Evolutionary conservation across 805 yeast genomes (phyloP).

Genomic region (Metschnikowia santaceciliae): DNA sequence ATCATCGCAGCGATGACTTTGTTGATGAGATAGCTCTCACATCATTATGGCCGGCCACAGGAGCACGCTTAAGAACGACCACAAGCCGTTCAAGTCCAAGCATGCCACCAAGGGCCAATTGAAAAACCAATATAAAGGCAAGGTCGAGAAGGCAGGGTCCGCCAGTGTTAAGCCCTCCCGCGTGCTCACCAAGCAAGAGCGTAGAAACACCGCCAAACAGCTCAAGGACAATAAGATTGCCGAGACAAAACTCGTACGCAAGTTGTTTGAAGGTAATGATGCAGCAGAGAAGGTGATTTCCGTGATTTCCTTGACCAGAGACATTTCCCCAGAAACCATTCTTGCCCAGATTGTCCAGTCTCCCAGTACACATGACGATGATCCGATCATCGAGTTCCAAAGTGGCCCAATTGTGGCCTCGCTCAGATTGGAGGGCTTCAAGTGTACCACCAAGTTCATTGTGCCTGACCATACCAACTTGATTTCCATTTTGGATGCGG

Average conservation of each 20-base stretch:
- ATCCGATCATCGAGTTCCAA: slow-evolving; percentile 18
- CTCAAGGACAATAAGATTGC: slow-evolving; percentile 66
- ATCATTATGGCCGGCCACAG: slow-evolving; percentile 72
- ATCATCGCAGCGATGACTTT: slow-evolving; percentile 1
- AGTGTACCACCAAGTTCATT: slow-evolving; percentile 68
- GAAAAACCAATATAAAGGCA: slow-evolving; percentile 79
- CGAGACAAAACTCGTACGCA: slow-evolving; percentile 54
- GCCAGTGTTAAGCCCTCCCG: slow-evolving; percentile 34
- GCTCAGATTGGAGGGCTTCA: slow-evolving; percentile 59
- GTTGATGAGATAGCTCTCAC: not conserved
- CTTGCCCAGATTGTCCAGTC: slow-evolving; percentile 47
- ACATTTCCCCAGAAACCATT: slow-evolving; percentile 55
- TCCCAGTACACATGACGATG: slow-evolving; percentile 19
- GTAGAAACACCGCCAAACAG: slow-evolving; percentile 79
- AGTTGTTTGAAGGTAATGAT: slow-evolving; percentile 70
- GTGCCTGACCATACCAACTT: slow-evolving; percentile 67
- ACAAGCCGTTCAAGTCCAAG: slow-evolving; percentile 86
- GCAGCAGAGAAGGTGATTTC: slow-evolving; percentile 86
- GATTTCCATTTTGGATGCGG: slow-evolving; percentile 73
- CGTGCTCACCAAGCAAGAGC: slow-evolving; percentile 48
- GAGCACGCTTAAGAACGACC: slow-evolving; percentile 74
- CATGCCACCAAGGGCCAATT: slow-evolving; percentile 87
- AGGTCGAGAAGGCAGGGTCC: slow-evolving; percentile 64
- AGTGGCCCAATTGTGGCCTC: slow-evolving; percentile 49
- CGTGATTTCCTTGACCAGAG: slow-evolving; percentile 72